Conservation (phyloP, 2,329 filamentous ascomycete genomes). For the Aspergillus calidoustus region DNA sequence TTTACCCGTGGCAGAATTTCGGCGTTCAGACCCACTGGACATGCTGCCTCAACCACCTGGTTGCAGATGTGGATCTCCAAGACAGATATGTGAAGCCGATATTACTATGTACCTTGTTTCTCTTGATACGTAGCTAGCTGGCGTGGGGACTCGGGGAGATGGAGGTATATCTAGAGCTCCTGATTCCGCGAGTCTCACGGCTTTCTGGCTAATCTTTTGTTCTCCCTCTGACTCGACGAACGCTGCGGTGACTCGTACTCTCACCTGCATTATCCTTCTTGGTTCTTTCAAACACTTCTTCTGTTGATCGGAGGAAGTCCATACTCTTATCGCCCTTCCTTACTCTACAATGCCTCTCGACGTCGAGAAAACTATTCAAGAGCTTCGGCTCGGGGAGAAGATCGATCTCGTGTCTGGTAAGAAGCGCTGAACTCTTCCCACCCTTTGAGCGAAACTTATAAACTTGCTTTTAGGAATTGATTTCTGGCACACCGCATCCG, state of each 20-base stretch:
- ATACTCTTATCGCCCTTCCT: neutral
- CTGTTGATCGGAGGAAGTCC: constrained; percentile 14
- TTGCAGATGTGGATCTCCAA: constrained; percentile 10
- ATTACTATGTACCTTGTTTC: neutral
- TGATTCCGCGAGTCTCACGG: neutral
- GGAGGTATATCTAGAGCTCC: constrained; percentile 20
- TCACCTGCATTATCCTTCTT: neutral
- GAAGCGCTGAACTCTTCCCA: constrained; percentile 5
- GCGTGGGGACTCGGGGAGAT: neutral
- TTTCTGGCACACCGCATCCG: constrained; percentile 71
- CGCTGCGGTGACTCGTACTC: neutral
- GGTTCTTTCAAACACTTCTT: neutral
- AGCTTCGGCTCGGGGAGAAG: constrained; percentile 63
- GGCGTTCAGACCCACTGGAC: constrained; percentile 10
- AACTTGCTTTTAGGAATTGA: constrained; percentile 47
- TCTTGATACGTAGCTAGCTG: constrained; percentile 1
- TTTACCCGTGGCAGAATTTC: constrained; percentile 15
- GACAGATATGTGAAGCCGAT: neutral
- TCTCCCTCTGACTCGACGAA: neutral
- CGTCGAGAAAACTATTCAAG: constrained; percentile 56
- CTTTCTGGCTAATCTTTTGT: neutral
- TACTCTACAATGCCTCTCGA: constrained; percentile 39
- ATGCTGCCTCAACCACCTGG: neutral
- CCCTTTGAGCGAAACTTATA: neutral
- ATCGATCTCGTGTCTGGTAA: constrained; percentile 48